phyloP scores from a whole-genome alignment of 225 moss, liverwort and hornwort species.

The Straminergon stramineum region DNA sequence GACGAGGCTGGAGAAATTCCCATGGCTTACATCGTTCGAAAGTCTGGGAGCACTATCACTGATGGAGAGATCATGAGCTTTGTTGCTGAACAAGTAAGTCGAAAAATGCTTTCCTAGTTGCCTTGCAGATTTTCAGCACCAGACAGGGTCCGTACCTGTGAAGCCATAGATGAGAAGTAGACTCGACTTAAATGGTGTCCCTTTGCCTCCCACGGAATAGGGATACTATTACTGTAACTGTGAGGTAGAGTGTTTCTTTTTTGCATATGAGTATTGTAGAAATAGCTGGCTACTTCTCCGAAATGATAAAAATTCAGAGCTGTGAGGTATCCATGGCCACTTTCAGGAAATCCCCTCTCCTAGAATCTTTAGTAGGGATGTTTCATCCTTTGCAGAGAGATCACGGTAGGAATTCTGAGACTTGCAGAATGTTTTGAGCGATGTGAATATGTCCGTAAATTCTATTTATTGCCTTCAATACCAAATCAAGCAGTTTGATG shows the following conservation, averaged over 20 bases:
- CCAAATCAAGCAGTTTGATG: background rate
- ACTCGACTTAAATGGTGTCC: too few relatives aligned
- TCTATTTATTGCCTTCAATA: background rate
- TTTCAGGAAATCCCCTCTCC: background rate
- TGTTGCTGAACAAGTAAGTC: constrained; percentile 30
- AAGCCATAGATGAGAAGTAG: background rate
- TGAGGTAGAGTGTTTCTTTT: background rate
- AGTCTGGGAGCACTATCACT: background rate
- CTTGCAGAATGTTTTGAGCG: background rate
- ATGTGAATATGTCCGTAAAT: background rate
- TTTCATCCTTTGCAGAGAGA: background rate
- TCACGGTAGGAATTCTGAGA: background rate
- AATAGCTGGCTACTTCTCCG: background rate
- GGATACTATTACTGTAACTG: background rate
- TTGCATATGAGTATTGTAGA: background rate
- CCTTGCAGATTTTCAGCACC: background rate
- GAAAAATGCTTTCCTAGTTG: background rate
- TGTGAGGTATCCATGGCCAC: background rate
- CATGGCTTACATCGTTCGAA: constrained; percentile 35
- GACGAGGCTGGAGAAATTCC: constrained; percentile 36
- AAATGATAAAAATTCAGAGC: background rate
- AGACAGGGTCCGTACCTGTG: background rate
- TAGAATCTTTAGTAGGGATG: background rate
- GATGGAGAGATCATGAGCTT: constrained; percentile 20
- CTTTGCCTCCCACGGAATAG: background rate